Conservation (phyloP, 768 basidiomycete species). For the Auricularia sp. region DNA sequence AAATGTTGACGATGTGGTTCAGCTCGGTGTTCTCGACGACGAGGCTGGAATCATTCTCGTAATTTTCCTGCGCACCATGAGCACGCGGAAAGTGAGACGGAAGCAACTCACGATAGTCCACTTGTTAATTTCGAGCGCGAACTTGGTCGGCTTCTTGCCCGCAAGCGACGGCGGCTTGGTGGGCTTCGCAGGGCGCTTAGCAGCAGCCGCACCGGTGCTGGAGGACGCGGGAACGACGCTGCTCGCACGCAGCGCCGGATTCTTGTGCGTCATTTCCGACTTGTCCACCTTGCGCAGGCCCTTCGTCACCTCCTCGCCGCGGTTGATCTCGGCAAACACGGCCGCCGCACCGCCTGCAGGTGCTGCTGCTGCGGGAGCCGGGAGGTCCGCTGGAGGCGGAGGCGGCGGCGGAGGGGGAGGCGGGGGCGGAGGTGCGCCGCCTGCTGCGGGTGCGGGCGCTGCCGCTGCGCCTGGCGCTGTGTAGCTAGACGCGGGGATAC, state of each 20-base stretch:
- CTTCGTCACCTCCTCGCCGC: conserved; percentile 83
- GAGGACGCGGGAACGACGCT: conserved; percentile 41
- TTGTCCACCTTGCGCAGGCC: conserved; percentile 88
- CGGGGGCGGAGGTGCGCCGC: conserved; percentile 22
- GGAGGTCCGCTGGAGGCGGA: conserved; percentile 30
- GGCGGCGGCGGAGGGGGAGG: conserved; percentile 39
- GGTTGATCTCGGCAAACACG: conserved; percentile 85
- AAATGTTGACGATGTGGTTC: conserved; percentile 80
- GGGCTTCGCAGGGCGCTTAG: conserved; percentile 68
- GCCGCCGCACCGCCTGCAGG: conserved; percentile 53
- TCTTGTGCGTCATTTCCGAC: conserved; percentile 99
- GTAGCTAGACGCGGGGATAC: conserved; percentile 47
- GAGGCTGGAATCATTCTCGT: conserved; percentile 69
- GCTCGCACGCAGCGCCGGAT: conserved; percentile 66
- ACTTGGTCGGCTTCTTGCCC: conserved; percentile 88
- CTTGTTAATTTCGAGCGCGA: conserved; percentile 83
- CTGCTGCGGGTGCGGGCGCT: conserved; percentile 24
- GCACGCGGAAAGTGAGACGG: not conserved
- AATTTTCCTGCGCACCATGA: conserved; percentile 59
- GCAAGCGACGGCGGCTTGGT: conserved; percentile 74
- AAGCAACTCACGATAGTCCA: conserved; percentile 70
- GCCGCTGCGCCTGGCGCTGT: conserved; percentile 21
- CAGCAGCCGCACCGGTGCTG: conserved; percentile 12
- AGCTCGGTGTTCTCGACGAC: conserved; percentile 68
- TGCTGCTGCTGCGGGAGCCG: conserved; percentile 19